Conservation (phyloP, 139 green algal genomes). For the Chlamydomonas eustigma region DNA sequence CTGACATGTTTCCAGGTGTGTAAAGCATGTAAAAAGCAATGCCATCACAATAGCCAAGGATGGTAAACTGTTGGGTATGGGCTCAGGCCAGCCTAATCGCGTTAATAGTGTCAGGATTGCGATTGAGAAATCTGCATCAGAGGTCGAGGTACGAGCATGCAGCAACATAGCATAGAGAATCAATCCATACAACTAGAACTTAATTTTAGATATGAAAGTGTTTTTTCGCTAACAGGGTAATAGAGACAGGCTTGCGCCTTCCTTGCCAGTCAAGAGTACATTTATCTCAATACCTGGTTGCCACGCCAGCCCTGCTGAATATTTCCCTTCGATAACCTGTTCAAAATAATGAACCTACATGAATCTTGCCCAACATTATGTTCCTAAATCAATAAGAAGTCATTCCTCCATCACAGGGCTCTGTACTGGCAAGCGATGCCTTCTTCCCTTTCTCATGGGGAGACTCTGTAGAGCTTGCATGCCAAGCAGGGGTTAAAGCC, state of each 20-base stretch:
- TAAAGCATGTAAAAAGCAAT: conserved; percentile 99
- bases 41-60: conserved; percentile 97
- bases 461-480: conserved; percentile 94
- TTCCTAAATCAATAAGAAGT: too few species aligned
- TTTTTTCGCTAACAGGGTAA: too few species aligned
- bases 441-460: conserved; percentile 99
- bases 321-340: too few species aligned
- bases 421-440: conserved; percentile 90
- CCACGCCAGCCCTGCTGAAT: too few species aligned
- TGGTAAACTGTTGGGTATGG: conserved; percentile 92
- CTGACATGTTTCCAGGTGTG: conserved; percentile 22
- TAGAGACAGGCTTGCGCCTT: too few species aligned
- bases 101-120: conserved; percentile 88
- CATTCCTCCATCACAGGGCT: conserved; percentile 56
- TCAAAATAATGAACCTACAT: too few species aligned
- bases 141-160: conserved; percentile 61
- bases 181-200: too few species aligned
- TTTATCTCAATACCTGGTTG: too few species aligned
- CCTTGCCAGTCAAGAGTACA: too few species aligned
- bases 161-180: background rate
- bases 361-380: too few species aligned
- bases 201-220: too few species aligned
- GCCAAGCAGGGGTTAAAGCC: conserved; percentile 83
- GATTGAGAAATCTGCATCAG: conserved; percentile 89
- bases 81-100: conserved; percentile 96